Base-by-base conservation (phyloP, 2,329 filamentous ascomycete species). In the Sclerotinia nivalis region DNA sequence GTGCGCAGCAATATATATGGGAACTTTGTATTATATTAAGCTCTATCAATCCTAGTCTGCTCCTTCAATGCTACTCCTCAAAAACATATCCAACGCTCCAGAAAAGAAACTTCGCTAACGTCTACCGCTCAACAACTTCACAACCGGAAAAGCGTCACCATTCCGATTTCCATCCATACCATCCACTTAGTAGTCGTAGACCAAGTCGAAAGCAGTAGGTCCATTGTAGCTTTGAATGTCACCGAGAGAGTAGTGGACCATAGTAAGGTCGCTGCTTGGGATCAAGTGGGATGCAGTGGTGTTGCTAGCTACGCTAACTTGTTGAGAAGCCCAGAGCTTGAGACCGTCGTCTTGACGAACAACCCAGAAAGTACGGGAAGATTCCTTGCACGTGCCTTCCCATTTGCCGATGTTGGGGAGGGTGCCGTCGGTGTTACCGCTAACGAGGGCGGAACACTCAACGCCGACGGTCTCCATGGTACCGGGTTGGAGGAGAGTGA, bases 181-280 rank as follows among this genome's bases (percentile, higher is more conserved):
- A 31, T 13, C 54, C 20, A 20, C n/a, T 34, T 56, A 56, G 0
- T 0, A 4, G 28, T 1, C 2, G 28, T 18, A 37, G 7, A 1
- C 2, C 45, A 64, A 50, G 4, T 9, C 6, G 47, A 64, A 37
- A 31, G 31, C 12, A 22, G 31, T 20, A 13, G 61, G 9, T 1
- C 61, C 61, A 0, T 0, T 40, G 47, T 65, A 65, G 15, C 8
- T 20, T 9, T 65, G 0, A 6, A 8, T 8, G 20, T 2, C 7
- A 25, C 31, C 15, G 1, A 37, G 12, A 22, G 7, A 4, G 60
- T 10, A 20, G 1, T n/a, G 0, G 15, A 1, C 1, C 1, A 1
- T 64, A 2, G 4, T 1, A 10, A 64, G 12, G 0, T 64, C 9
- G 9, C 1, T 28, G 34, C 4, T 28, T 15, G 61, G 31, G 47